Evolutionary conservation across 129 eudicot genomes (phyloP), one percentile per base, ranked within the genome.

Genomic region (Escallonia herrerae): DNA sequence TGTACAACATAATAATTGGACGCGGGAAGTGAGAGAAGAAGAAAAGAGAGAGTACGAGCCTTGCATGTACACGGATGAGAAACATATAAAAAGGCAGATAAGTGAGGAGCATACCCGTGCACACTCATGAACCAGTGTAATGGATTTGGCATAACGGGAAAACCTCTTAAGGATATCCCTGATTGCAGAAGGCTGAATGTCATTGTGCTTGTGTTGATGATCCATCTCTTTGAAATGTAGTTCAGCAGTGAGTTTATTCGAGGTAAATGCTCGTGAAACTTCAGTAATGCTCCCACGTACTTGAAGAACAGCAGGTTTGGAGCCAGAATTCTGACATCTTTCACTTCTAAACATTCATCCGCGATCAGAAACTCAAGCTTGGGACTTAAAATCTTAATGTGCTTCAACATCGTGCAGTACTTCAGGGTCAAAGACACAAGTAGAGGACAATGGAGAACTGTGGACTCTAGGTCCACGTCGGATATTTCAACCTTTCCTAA

Each of bases 221-320:
- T 47, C 1, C 22, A 4, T 4, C 13, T 59, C 64, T 37, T 44
- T 55, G 9, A 67, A 2, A 45, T 22, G 15, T 9, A 67, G 22
- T 10, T 55, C 42, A 10, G 62, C 61, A 44, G 39, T 15, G 51
- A 67, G 72, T 56, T 53, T 48, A 43, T n/a, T 15, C 4, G 72
- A 67, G 48, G 51, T 4, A 7, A 52, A 3, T 55, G 56, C 15
- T 52, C 42, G 10, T 3, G 63, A 55, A 55, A 56, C 43, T 15
- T 55, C 22, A 41, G 22, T 8, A 5, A 2, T 15, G 43, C 15
- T 2, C 72, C 72, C 9, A 13, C 58, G 6, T 66, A 66, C 71
- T 49, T 43, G 60, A 66, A 15, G 47, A 43, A 66, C n/a, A 40
- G 12, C 46, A 66, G 61, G 6, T 40, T 38, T 8, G n/a, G 49